Evolutionary conservation across 2,329 filamentous ascomycete species (phyloP).

Genomic region (Aspergillus sp.): DNA sequence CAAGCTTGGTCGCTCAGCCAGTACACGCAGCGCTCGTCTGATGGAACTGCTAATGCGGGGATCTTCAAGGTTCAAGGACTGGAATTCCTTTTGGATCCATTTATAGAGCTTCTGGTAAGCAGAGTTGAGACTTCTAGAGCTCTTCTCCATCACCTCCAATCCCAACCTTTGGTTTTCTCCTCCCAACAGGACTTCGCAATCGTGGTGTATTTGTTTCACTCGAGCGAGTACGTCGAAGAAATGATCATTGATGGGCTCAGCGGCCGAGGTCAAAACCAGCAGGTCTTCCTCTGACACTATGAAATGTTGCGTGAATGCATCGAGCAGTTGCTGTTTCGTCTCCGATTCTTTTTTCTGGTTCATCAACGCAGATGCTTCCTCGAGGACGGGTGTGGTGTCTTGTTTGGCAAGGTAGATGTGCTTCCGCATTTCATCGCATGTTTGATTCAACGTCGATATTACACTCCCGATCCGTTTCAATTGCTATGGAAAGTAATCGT

Average conservation of each 20-base stretch:
- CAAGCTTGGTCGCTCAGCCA: slow-evolving; percentile 82
- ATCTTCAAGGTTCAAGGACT: slow-evolving; percentile 85
- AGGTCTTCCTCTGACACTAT: slow-evolving; percentile 77
- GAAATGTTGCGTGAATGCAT: slow-evolving; percentile 77
- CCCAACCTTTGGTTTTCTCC: slow-evolving; percentile 86
- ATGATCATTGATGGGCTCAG: slow-evolving; percentile 75
- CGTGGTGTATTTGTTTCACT: slow-evolving; percentile 80
- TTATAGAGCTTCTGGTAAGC: slow-evolving; percentile 94
- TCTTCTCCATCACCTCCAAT: slow-evolving; percentile 86
- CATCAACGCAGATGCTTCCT: slow-evolving; percentile 71
- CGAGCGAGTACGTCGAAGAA: slow-evolving; percentile 77
- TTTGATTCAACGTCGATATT: slow-evolving; percentile 72
- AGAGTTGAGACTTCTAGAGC: slow-evolving; percentile 76
- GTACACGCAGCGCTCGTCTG: slow-evolving; percentile 73
- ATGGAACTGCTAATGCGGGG: slow-evolving; percentile 86
- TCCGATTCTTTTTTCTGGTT: slow-evolving; percentile 69
- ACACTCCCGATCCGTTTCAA: slow-evolving; percentile 75
- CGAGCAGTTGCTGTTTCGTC: slow-evolving; percentile 71
- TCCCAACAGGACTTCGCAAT: slow-evolving; percentile 83
- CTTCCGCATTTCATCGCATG: slow-evolving; percentile 72
- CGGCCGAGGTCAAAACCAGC: slow-evolving; percentile 67
- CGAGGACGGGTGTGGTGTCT: slow-evolving; percentile 68
- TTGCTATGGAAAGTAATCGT: slow-evolving; percentile 56
- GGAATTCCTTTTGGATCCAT: slow-evolving; percentile 93
- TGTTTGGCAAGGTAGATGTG: slow-evolving; percentile 71